Conservation (phyloP, 2,329 filamentous ascomycete species). For the Daldinia eschscholtzii region DNA sequence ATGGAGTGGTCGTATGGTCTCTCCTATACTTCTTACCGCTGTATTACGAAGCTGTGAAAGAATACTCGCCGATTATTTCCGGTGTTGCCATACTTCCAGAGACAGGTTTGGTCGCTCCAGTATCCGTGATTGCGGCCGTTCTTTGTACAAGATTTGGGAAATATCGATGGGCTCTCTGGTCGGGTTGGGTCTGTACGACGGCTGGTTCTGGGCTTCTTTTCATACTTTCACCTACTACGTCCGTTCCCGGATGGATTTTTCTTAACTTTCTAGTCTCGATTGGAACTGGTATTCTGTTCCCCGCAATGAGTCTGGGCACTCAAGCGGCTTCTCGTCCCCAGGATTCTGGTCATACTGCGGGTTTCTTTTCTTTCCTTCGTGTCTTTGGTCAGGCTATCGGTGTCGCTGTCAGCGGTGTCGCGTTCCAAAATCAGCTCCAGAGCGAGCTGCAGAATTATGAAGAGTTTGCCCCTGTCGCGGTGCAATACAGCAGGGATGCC, state of each 20-base stretch:
- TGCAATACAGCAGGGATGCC: constrained; percentile 16
- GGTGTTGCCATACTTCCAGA: constrained; percentile 25
- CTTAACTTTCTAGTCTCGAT: constrained; percentile 23
- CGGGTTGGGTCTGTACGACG: constrained; percentile 21
- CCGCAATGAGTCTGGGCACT: constrained; percentile 17
- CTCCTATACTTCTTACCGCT: constrained; percentile 24
- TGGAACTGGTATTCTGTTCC: constrained; percentile 18
- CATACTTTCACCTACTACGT: constrained; percentile 16
- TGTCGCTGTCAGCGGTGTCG: constrained; percentile 21
- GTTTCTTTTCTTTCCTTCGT: constrained; percentile 24
- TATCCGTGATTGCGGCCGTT: constrained; percentile 17
- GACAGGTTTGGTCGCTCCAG: constrained; percentile 20
- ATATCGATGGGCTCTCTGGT: constrained; percentile 29
- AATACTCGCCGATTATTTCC: constrained; percentile 20
- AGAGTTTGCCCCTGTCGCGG: constrained; percentile 19
- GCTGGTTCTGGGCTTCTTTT: constrained; percentile 22
- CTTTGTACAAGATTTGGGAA: constrained; percentile 11
- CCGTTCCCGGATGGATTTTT: constrained; percentile 20
- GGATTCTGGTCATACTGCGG: constrained; percentile 14
- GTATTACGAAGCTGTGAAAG: constrained; percentile 25
- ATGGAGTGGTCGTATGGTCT: constrained; percentile 27
- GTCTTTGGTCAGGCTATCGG: constrained; percentile 24
- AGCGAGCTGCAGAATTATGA: constrained; percentile 13
- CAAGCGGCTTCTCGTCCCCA: constrained; percentile 21
- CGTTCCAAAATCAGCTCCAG: constrained; percentile 24